Percentiles rank a stretch among this genome's conserved stretches.
phyloP scores from a whole-genome alignment of 116 monocot genomes.

The Dioscorea cayenensis region DNA sequence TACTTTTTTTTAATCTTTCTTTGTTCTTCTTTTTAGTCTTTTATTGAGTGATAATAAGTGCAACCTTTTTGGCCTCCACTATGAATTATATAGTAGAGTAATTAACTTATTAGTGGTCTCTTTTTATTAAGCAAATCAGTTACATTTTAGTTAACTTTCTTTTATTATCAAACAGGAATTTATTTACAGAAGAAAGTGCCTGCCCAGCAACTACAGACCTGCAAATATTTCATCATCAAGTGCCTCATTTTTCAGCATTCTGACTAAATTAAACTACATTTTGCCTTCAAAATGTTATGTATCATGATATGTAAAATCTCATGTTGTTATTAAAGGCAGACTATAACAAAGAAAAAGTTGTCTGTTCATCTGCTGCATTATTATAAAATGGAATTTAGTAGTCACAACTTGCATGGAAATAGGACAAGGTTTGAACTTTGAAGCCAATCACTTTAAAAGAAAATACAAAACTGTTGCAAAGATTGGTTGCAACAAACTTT shows the following conservation, averaged over 20 bases:
- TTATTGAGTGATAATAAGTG: too few relatives aligned
- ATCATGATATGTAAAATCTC: not conserved
- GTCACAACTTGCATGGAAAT: not conserved
- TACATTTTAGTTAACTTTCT: too few relatives aligned
- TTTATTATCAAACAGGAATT: slow-evolving; percentile 29
- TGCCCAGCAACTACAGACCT: slow-evolving; percentile 23
- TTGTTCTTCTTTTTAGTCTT: too few relatives aligned
- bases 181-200: slow-evolving; percentile 32
- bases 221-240: slow-evolving; percentile 45
- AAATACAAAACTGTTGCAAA: not conserved
- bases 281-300: not conserved
- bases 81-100: too few relatives aligned
- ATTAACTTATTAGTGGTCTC: too few relatives aligned
- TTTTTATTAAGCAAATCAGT: too few relatives aligned
- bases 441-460: not conserved
- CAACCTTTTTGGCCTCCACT: too few relatives aligned
- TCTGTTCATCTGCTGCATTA: not conserved
- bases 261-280: slow-evolving; percentile 11
- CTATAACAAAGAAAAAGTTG: not conserved
- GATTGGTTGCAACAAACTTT: not conserved
- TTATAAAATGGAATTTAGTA: not conserved
- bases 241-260: slow-evolving; percentile 58
- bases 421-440: not conserved
- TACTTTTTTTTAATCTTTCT: too few relatives aligned
- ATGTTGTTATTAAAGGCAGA: too few relatives aligned